Base-by-base conservation (phyloP, 306 rosid species). In the Cucurbita argyrosperma region DNA sequence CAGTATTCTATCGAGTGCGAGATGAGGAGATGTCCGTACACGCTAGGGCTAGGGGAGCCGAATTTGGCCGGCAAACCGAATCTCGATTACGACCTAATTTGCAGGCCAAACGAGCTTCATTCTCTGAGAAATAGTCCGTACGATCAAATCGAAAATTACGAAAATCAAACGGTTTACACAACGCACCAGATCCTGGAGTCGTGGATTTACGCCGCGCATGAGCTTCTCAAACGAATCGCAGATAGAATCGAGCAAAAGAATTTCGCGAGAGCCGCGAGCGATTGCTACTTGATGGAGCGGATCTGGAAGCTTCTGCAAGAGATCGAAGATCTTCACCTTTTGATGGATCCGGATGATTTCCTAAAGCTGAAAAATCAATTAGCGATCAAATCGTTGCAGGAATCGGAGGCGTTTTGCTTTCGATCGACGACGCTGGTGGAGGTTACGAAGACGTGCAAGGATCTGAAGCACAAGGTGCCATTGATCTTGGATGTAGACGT, bases 311-410 rank as follows among this genome's bases (percentile, higher is more conserved):
- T 90, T 8, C 79, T 90, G 0, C 67, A 88, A 3, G 97, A 90
- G 54, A 80, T 89, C 18, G 88, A 87, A 68, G 98, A 90, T 61
- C 76, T 88, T 18, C 90, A 89, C 54, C 80, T 89, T n/a, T 64
- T 90, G 55, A 89, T 94, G 96, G 98, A 94, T 66, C 95, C 98
- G 11, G 88, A 83, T 26, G 98, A 94, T 79, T 89, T 94, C 56
- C 67, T 94, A 11, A 77, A 80, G 26, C 82, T 94, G 63, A 94
- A 87, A 85, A 90, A 82, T 42, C 85, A 86, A 61, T 15, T 94
- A 0, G 37, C 63, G 23, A 60, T 89, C 55, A 80, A 73, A 15
- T 72, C 83, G 1, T 35, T 58, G 30, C 76, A 75, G 0, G 97
- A 93, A 30, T 82, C 89, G 72, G 84, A 73, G 53, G 77, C 96